Evolutionary conservation across 1,139 yeast species (phyloP).

Genomic region (Debaryomycetaceae sp.): DNA sequence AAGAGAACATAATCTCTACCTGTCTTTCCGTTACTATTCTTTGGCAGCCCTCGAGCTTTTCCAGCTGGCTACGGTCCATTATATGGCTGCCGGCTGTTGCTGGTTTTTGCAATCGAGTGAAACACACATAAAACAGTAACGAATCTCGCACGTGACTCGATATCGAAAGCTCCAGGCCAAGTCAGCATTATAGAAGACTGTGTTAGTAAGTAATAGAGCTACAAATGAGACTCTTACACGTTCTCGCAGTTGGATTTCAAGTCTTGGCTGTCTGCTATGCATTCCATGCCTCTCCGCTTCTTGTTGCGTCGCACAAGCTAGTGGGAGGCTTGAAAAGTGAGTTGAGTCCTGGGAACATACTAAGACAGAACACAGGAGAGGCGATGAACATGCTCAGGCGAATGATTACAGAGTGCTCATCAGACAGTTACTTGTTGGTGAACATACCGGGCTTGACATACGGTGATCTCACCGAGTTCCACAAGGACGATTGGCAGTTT

Average conservation of each 20-base stretch:
- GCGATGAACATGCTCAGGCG: slow-evolving; percentile 47
- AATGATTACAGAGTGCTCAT: slow-evolving; percentile 56
- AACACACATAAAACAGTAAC: slow-evolving; percentile 4
- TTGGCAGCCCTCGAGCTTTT: neutral
- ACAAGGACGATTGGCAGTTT: slow-evolving; percentile 47
- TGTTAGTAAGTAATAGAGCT: neutral
- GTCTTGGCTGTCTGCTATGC: slow-evolving; percentile 1
- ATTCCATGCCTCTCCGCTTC: slow-evolving; percentile 28
- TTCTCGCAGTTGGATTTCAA: neutral
- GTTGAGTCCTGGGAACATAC: slow-evolving; percentile 15
- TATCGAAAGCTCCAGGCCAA: neutral
- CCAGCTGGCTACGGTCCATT: neutral
- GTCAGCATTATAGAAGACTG: neutral
- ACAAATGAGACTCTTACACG: neutral
- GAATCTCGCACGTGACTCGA: neutral
- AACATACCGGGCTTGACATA: slow-evolving; percentile 66
- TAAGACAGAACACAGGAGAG: slow-evolving; percentile 18
- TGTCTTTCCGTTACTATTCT: neutral
- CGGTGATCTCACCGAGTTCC: slow-evolving; percentile 48
- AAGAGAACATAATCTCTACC: neutral
- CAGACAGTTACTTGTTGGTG: slow-evolving; percentile 66
- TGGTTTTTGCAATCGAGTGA: slow-evolving; percentile 3
- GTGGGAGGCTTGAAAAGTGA: slow-evolving; percentile 30
- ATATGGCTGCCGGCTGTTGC: neutral
- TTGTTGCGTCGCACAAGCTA: slow-evolving; percentile 42